A percentile compares a stretch with the other conserved stretches of the same genome.
Evolutionary conservation across 495 filamentous ascomycete genomes (phyloP).

Genomic region (Penicillium herquei): DNA sequence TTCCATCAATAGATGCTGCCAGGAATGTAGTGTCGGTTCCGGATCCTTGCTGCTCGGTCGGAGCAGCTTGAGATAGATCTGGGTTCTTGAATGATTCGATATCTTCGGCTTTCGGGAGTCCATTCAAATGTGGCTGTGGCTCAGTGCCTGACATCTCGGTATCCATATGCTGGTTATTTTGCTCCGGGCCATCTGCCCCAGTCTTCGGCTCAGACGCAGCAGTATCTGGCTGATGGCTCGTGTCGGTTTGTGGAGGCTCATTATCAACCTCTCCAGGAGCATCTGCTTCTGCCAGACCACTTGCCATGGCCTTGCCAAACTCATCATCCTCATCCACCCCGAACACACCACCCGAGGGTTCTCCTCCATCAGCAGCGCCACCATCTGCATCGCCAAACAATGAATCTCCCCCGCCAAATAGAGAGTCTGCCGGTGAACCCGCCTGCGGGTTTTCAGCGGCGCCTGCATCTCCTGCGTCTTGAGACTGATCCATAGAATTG

Average conservation of each 20-base stretch:
- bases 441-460: conserved; percentile 42
- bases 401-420: conserved; percentile 66
- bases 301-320: conserved; percentile 76
- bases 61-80: conserved; percentile 30
- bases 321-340: conserved; percentile 82
- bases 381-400: conserved; percentile 72
- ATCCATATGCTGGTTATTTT: conserved; percentile 15
- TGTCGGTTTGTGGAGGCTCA: conserved; percentile 23
- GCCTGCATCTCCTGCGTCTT: conserved; percentile 37
- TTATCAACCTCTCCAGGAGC: conserved; percentile 35
- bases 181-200: conserved; percentile 7
- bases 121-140: conserved; percentile 40
- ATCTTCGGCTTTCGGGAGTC: conserved; percentile 53
- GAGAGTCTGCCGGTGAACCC: conserved; percentile 68
- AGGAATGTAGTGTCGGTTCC: conserved; percentile 70
- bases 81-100: conserved; percentile 27
- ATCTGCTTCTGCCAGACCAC: conserved; percentile 45
- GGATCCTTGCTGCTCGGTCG: conserved; percentile 44
- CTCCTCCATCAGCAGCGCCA: conserved; percentile 54
- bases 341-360: conserved; percentile 57
- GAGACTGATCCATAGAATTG: conserved; percentile 47
- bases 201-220: conserved; percentile 10
- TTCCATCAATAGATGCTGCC: conserved; percentile 83
- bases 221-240: conserved; percentile 10
- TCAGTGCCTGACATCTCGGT: conserved; percentile 20